phyloP scores from a whole-genome alignment of 768 basidiomycete genomes.

The Phanerochaete carnosa region DNA sequence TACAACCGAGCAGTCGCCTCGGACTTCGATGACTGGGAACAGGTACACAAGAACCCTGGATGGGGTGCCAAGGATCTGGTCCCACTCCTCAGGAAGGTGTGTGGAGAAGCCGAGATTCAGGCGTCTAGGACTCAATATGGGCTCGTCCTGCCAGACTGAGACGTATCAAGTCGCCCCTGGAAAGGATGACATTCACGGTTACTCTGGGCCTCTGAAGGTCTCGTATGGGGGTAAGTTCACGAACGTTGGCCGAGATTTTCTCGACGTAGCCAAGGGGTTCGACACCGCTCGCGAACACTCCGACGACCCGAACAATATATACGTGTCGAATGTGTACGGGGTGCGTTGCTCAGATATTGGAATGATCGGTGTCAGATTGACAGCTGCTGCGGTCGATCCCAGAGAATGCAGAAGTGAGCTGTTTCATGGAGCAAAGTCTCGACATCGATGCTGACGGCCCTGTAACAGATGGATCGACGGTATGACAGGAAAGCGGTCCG shows the following conservation, averaged over 20 bases:
- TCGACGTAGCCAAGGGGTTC: slow-evolving; percentile 21
- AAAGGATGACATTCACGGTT: slow-evolving; percentile 40
- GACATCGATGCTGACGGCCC: not conserved
- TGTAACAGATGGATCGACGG: slow-evolving; percentile 49
- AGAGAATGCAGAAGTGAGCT: slow-evolving; percentile 3
- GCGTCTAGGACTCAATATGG: slow-evolving; percentile 12
- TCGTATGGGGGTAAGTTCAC: slow-evolving; percentile 23
- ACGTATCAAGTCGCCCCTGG: slow-evolving; percentile 31
- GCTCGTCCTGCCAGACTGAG: slow-evolving; percentile 29
- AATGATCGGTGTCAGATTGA: not conserved
- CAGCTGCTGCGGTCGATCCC: not conserved
- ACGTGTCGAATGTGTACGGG: slow-evolving; percentile 22
- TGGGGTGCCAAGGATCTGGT: slow-evolving; percentile 61
- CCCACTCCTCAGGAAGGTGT: slow-evolving; percentile 56
- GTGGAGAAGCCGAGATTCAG: not conserved
- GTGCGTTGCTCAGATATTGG: slow-evolving; percentile 11
- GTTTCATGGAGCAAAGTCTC: not conserved
- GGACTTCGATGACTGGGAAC: slow-evolving; percentile 66
- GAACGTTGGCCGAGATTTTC: slow-evolving; percentile 24
- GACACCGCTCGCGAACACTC: slow-evolving; percentile 17
- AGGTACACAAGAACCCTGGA: slow-evolving; percentile 47
- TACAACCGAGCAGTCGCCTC: slow-evolving; percentile 60
- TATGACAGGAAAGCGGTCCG: slow-evolving; percentile 54
- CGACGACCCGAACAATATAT: slow-evolving; percentile 23
- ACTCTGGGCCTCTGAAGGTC: slow-evolving; percentile 40